Evolutionary conservation across 164 flowering plant genomes (phyloP), one percentile per base, ranked within the genome.

Genomic region (Magnolia sinica): DNA sequence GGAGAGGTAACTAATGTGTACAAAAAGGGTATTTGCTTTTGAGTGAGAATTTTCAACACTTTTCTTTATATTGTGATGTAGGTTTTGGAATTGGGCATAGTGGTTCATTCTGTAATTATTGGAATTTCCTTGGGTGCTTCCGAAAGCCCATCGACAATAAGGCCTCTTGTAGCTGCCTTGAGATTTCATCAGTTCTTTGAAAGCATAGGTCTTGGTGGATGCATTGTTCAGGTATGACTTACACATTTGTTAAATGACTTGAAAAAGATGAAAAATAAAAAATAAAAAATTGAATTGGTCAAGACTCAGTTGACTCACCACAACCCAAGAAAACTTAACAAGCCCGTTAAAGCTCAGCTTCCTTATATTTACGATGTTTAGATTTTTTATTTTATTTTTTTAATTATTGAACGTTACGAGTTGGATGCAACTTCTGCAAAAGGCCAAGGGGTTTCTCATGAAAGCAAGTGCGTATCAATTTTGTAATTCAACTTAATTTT

Each of bases 31-130:
- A 55, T 37, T 37, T 37, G 45, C 45, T 37, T 37, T 37, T 37
- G 14, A 13, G 9, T 13, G 18, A 55, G 18, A 55, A 55, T 13
- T 1, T 10, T 10, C 13, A 55, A 55, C 61, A 55, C 18, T 16
- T n/a, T n/a, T 13, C 3, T 13, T 19, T 49, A 9, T 75, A 24
- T 49, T 50, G 14, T 70, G 27, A 2, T 77, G 68, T 29, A 80
- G 79, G 82, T 80, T 3, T 67, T 80, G 73, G 82, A 80, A 78
- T 59, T 80, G 76, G 82, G 82, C 9, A 80, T 80, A 13, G 66
- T 78, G 49, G 77, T 78, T 59, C 80, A 78, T 63, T 78, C 80
- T 14, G 76, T 78, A 18, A 78, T 78, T 61, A 78, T 78, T 22
- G 80, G 77, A 59, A 31, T 78, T 50, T 74, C 80, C 16, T 13